A percentile compares a stretch with the other conserved stretches of the same genome.
phyloP scores from a whole-genome alignment of 352 stramenopile genomes.

The Bremia lactucae region DNA sequence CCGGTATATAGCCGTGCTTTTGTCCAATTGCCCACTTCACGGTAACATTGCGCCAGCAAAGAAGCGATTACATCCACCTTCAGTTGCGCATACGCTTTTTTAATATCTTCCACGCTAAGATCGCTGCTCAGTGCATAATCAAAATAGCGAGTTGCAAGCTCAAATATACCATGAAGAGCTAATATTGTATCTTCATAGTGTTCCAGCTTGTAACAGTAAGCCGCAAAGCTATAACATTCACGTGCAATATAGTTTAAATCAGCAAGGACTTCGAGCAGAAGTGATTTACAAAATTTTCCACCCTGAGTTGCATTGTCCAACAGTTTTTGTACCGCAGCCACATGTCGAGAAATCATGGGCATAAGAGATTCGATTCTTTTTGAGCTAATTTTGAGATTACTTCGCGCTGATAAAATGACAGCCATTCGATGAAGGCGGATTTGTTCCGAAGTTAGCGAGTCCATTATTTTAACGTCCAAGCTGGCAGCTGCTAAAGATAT shows the following conservation, averaged over 20 bases:
- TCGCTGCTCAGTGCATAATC: constrained; percentile 55
- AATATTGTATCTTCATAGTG: constrained; percentile 30
- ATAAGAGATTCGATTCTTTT: constrained; percentile 1
- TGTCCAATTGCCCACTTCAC: constrained; percentile 19
- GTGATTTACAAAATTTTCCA: constrained; percentile 10
- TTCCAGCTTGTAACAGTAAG: constrained; percentile 36
- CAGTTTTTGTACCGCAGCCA: constrained; percentile 20
- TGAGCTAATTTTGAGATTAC: constrained; percentile 1
- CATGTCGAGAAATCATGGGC: constrained; percentile 15
- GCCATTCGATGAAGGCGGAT: constrained; percentile 35
- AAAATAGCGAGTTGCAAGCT: constrained; percentile 41
- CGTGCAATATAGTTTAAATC: constrained; percentile 54
- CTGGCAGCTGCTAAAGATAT: constrained; percentile 7
- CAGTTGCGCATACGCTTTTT: constrained; percentile 32
- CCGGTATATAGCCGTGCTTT: constrained; percentile 31
- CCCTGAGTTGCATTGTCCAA: constrained; percentile 31
- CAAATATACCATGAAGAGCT: constrained; percentile 34
- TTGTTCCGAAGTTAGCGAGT: constrained; percentile 31
- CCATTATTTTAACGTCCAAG: constrained; percentile 9
- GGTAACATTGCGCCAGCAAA: constrained; percentile 47
- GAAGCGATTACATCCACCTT: constrained; percentile 49
- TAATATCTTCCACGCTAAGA: constrained; percentile 17
- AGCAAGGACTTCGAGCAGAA: constrained; percentile 29
- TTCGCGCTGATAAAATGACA: constrained; percentile 20
- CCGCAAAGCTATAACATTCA: constrained; percentile 49